Evolutionary conservation across 1,284 basidiomycete genomes (phyloP).

Genomic region (Naganishia sp.): DNA sequence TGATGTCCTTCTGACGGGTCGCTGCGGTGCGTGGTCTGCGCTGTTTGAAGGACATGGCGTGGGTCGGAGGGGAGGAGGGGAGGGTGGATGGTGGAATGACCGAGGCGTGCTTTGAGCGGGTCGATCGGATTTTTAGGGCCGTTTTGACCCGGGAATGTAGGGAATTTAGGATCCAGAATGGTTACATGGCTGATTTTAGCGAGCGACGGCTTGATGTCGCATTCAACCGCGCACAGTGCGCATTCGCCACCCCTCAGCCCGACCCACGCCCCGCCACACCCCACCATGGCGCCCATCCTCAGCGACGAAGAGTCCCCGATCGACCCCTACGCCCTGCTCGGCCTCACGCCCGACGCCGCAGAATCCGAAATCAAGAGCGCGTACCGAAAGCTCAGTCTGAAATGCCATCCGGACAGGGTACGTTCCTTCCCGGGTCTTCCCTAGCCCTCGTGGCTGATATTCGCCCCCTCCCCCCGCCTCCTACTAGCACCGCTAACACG

Average conservation of each 20-base stretch:
- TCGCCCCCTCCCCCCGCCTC: background rate
- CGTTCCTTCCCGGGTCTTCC: constrained; percentile 37
- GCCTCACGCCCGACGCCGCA: constrained; percentile 64
- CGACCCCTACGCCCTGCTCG: constrained; percentile 76
- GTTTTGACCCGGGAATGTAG: no score
- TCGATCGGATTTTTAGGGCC: no score
- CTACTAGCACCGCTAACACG: background rate
- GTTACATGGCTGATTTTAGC: no score
- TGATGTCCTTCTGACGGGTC: background rate
- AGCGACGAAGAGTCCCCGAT: constrained; percentile 53
- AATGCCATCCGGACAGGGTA: constrained; percentile 84
- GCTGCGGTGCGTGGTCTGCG: constrained; percentile 11
- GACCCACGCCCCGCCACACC: background rate
- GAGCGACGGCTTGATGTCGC: no score
- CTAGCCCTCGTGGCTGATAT: constrained; percentile 5
- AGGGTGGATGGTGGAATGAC: background rate
- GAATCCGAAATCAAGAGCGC: constrained; percentile 81
- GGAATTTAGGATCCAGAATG: no score
- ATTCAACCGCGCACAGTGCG: no score
- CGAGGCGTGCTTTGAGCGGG: no score
- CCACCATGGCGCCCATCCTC: constrained; percentile 45
- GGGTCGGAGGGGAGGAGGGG: background rate
- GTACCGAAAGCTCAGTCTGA: constrained; percentile 77
- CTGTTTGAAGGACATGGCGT: constrained; percentile 8
- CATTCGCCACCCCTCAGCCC: no score